phyloP scores from a whole-genome alignment of 345 rosid species.

The Moricandia moricandioides region DNA sequence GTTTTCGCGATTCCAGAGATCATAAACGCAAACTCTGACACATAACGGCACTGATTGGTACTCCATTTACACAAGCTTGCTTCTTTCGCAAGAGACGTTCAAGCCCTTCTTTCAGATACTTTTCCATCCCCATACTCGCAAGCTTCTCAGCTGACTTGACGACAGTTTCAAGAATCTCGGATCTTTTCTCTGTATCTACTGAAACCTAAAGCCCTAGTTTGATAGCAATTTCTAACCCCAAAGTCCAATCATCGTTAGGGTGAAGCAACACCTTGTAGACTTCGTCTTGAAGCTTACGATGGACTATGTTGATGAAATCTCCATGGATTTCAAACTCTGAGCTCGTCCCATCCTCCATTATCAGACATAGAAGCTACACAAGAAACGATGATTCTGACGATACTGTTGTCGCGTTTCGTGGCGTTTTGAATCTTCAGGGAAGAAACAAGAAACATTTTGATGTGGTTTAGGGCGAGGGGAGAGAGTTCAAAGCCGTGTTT shows the following conservation, averaged over 20 bases:
- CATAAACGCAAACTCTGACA: neutral
- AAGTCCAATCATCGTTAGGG: neutral
- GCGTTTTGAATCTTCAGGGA: neutral
- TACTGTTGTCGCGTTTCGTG: neutral
- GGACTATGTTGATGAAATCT: neutral
- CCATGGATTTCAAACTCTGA: neutral
- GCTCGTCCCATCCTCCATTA: slow-evolving; percentile 1
- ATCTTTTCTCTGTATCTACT: neutral
- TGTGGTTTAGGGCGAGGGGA: neutral
- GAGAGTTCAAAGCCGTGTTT: neutral
- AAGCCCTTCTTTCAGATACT: neutral
- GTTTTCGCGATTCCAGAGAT: neutral
- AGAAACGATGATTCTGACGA: neutral
- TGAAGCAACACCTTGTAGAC: neutral
- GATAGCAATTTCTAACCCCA: slow-evolving; percentile 2
- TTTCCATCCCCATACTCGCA: neutral
- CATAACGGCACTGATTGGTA: neutral
- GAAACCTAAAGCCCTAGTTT: slow-evolving; percentile 4
- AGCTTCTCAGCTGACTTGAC: neutral
- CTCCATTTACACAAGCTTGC: neutral
- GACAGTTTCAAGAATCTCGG: neutral
- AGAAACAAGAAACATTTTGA: slow-evolving; percentile 5
- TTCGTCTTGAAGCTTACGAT: neutral
- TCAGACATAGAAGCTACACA: neutral
- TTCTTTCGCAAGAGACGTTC: neutral